Percentiles rank a stretch among this genome's conserved stretches.
Evolutionary conservation across 2,329 filamentous ascomycete genomes (phyloP).

Genomic region (Fusarium cicatricum): DNA sequence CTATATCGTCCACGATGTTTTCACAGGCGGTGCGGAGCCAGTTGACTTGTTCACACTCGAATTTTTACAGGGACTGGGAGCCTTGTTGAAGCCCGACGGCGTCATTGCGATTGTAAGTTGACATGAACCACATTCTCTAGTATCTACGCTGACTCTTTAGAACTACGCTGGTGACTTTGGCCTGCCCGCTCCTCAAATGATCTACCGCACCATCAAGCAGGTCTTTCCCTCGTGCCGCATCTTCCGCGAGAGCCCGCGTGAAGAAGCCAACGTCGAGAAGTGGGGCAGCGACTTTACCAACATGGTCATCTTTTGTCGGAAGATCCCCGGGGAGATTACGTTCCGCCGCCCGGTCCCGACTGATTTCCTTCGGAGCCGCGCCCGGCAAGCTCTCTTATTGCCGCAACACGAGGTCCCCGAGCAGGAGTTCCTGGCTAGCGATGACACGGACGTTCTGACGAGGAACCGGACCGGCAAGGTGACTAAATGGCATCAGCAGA

Average conservation of each 20-base stretch:
- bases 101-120: slow-evolving; percentile 83
- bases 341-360: slow-evolving; percentile 72
- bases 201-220: slow-evolving; percentile 81
- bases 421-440: slow-evolving; percentile 55
- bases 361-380: slow-evolving; percentile 78
- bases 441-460: slow-evolving; percentile 62
- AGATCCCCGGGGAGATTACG: slow-evolving; percentile 59
- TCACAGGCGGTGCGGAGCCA: slow-evolving; percentile 94
- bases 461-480: slow-evolving; percentile 72
- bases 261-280: slow-evolving; percentile 56
- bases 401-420: slow-evolving; percentile 75
- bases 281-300: slow-evolving; percentile 82
- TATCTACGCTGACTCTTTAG: slow-evolving; percentile 52
- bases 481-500: slow-evolving; percentile 75
- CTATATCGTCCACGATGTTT: slow-evolving; percentile 97
- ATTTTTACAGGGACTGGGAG: slow-evolving; percentile 76
- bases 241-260: slow-evolving; percentile 78
- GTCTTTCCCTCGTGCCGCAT: slow-evolving; percentile 92
- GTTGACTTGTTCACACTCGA: slow-evolving; percentile 86
- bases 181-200: slow-evolving; percentile 77
- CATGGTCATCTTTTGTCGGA: slow-evolving; percentile 94
- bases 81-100: slow-evolving; percentile 78
- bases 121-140: too few species aligned
- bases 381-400: slow-evolving; percentile 73
- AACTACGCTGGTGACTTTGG: slow-evolving; percentile 94